Percentiles rank a stretch among this genome's conserved stretches.
These are phyloP conservation scores for Hypocreales sp. DNA, from an alignment of 2,329 filamentous ascomycete species.

Conservation along the genomic window DNA sequence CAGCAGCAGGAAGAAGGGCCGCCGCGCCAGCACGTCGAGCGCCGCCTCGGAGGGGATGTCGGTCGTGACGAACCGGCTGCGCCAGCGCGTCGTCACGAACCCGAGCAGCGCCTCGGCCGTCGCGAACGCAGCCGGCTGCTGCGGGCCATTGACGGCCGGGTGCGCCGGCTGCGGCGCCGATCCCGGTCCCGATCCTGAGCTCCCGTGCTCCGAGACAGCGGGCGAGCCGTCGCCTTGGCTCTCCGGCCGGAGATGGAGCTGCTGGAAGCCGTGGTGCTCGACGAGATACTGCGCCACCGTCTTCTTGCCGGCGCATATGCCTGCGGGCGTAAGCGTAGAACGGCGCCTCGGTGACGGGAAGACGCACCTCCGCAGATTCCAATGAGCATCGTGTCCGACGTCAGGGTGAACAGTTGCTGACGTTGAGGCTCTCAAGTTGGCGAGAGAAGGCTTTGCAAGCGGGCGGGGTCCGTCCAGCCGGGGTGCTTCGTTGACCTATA, in stretches of 20 bases:
- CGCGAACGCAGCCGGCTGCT: slow-evolving; percentile 29
- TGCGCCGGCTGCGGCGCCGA: slow-evolving; percentile 10
- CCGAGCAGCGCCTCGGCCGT: slow-evolving; percentile 57
- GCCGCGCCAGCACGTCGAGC: slow-evolving; percentile 58
- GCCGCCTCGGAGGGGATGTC: slow-evolving; percentile 60
- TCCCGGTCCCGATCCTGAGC: no score
- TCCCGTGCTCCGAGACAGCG: slow-evolving; percentile 6
- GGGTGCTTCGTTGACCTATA: no score
- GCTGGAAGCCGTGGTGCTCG: slow-evolving; percentile 67
- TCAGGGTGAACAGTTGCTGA: no score
- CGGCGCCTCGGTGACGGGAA: not conserved
- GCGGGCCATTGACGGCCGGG: slow-evolving; percentile 1
- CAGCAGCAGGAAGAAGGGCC: slow-evolving; percentile 87
- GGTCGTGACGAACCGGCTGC: slow-evolving; percentile 69
- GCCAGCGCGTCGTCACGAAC: slow-evolving; percentile 76
- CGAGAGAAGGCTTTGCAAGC: no score
- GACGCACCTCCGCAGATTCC: slow-evolving; percentile 58
- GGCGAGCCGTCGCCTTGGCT: not conserved
- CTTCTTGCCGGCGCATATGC: slow-evolving; percentile 85
- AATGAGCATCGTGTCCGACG: slow-evolving; percentile 54
- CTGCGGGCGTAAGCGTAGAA: slow-evolving; percentile 25
- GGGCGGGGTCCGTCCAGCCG: no score
- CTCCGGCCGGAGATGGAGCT: slow-evolving; percentile 39
- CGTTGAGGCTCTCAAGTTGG: no score
- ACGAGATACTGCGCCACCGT: slow-evolving; percentile 81